phyloP scores from a whole-genome alignment of 768 basidiomycete species.

The Boletus pseudo-olivaceus region DNA sequence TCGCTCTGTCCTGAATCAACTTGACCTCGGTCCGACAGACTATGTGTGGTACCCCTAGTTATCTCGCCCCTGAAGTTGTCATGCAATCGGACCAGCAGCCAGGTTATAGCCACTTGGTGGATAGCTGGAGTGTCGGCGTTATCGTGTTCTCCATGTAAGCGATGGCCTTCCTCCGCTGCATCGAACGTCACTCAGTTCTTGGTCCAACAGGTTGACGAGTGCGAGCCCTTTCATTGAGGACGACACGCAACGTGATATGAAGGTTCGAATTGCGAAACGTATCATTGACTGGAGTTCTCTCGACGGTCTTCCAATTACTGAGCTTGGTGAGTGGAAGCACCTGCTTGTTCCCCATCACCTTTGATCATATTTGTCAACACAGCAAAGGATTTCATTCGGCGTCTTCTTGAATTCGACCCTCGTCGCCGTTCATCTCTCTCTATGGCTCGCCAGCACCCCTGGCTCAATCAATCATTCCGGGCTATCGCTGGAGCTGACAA shows the following conservation, averaged over 20 bases:
- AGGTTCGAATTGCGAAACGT: slow-evolving; percentile 55
- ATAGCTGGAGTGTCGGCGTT: slow-evolving; percentile 95
- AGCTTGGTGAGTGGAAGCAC: slow-evolving; percentile 40
- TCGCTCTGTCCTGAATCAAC: neutral
- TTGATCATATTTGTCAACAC: slow-evolving; percentile 31
- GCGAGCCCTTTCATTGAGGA: slow-evolving; percentile 80
- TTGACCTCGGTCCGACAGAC: slow-evolving; percentile 45
- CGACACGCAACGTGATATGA: slow-evolving; percentile 54
- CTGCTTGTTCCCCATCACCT: neutral
- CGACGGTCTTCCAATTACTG: slow-evolving; percentile 35
- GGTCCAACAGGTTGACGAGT: slow-evolving; percentile 63
- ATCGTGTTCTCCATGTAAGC: slow-evolving; percentile 88
- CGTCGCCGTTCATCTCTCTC: slow-evolving; percentile 64
- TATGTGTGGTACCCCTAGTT: slow-evolving; percentile 95
- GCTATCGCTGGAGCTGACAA: neutral
- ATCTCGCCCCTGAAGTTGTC: slow-evolving; percentile 92
- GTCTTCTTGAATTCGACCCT: slow-evolving; percentile 66
- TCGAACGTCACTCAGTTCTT: neutral
- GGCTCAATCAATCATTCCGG: slow-evolving; percentile 45
- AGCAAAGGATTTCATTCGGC: slow-evolving; percentile 66
- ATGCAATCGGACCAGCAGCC: slow-evolving; percentile 45
- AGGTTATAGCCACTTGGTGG: slow-evolving; percentile 87
- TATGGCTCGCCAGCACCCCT: slow-evolving; percentile 68
- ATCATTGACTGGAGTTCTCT: slow-evolving; percentile 61
- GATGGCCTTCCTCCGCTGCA: neutral